phyloP scores from a whole-genome alignment of 345 rosid species.

The Populus euphratica region DNA sequence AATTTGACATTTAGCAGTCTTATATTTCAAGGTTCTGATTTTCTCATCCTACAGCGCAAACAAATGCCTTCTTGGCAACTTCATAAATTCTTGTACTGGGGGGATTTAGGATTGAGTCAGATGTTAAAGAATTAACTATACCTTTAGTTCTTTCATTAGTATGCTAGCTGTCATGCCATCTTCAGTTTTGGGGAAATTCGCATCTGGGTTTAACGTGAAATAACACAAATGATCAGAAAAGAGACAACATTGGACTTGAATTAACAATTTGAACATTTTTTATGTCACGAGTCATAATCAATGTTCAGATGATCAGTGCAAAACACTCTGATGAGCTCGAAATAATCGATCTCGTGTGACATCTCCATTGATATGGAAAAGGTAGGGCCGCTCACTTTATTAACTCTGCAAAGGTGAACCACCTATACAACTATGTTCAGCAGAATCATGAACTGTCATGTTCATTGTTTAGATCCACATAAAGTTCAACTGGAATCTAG shows the following conservation, averaged over 20 bases:
- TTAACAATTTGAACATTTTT: neutral
- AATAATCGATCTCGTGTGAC: neutral
- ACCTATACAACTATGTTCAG: neutral
- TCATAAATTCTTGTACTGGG: neutral
- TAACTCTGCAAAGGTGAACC: neutral
- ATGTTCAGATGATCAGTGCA: neutral
- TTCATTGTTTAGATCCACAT: neutral
- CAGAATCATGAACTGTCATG: neutral
- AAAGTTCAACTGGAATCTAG: neutral
- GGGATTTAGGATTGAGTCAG: neutral
- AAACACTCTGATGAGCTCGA: neutral
- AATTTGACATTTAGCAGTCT: neutral
- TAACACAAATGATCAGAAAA: neutral
- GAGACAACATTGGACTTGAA: neutral
- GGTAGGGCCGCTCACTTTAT: neutral
- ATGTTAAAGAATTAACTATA: neutral
- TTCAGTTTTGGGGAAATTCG: neutral
- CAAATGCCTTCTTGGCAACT: neutral
- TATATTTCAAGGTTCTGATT: neutral
- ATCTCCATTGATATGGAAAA: neutral
- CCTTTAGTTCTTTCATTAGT: neutral
- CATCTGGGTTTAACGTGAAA: neutral
- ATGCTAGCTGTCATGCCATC: neutral
- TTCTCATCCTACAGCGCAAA: neutral
- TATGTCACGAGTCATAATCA: neutral